Base-by-base conservation (phyloP, 495 filamentous ascomycete genomes). In the Penicillium argentinense region DNA sequence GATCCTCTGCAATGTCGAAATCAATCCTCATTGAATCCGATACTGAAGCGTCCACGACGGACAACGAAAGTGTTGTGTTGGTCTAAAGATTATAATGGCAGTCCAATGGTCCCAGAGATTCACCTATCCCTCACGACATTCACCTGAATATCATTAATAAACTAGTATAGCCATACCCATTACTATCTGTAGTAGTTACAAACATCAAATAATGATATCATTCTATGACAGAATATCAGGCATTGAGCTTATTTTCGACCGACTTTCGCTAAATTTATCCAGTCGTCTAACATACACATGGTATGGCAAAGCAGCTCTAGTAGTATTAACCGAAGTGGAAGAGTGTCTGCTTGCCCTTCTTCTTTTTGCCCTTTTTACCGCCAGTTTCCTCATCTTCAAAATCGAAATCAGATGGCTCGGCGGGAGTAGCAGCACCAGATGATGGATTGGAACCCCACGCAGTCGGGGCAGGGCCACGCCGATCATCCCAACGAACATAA, bases 321-420 rank as follows among this genome's bases (percentile, higher is more conserved):
- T n/a, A n/a, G n/a, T 8, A 50, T 63, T 48, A 80, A 37, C 77
- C 77, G 56, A 79, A 77, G 49, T 79, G 75, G 59, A 76, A 77
- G 40, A 91, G 65, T 3, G 87, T 83, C 68, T 92, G 86, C 70
- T 92, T 92, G 64, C 89, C 87, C 50, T 80, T 82, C 67, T 88
- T 85, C 49, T 84, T 90, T 12, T 86, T 85, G 44, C 87, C 87
- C 66, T 81, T 84, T 64, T 86, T 88, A 0, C 78, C 77, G 38
- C 75, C 76, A 9, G 58, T 27, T 56, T 67, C 5, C 1, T 68
- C 66, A 8, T 65, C 67, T 12, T 66, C 72, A 3, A 59, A 56
- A 5, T 54, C 66, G 9, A 45, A 42, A 45, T 63, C 56, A 14
- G 56, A 57, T 22, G 53, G 56, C 30, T 63, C 57, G 12, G 62